A percentile compares a stretch with the other conserved stretches of the same genome.
These are phyloP conservation scores for Selenicereus undatus DNA, from an alignment of 148 eudicot genomes.

Conservation along the genomic window DNA sequence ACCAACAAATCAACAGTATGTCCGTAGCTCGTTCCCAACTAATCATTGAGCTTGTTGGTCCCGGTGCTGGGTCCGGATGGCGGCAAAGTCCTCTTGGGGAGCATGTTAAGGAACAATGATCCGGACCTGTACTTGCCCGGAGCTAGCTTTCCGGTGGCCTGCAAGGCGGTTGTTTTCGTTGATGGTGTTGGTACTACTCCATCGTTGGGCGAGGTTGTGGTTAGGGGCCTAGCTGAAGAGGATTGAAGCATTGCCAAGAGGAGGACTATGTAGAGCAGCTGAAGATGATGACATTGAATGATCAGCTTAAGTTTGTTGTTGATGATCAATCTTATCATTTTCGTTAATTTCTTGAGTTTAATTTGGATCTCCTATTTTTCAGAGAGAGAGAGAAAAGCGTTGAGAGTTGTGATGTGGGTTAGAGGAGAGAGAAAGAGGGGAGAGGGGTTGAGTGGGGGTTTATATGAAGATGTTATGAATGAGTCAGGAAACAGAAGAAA, in stretches of 20 bases:
- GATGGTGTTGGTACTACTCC: background rate
- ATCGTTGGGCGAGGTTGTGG: background rate
- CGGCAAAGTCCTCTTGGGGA: background rate
- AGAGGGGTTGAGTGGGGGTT: background rate
- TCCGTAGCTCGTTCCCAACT: background rate
- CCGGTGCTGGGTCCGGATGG: background rate
- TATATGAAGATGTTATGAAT: background rate
- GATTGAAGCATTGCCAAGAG: background rate
- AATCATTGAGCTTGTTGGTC: background rate
- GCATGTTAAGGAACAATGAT: background rate
- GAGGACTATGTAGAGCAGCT: background rate
- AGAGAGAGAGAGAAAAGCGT: background rate
- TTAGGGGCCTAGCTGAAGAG: background rate
- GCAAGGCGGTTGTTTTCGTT: background rate
- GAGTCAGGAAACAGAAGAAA: background rate
- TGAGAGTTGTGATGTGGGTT: background rate
- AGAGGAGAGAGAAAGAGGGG: background rate
- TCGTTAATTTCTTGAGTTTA: background rate
- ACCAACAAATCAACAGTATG: background rate
- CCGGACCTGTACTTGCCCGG: background rate
- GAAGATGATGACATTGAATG: background rate
- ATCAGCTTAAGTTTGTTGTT: background rate
- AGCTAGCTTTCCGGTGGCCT: background rate
- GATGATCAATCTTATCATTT: background rate
- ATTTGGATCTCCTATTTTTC: background rate